Evolutionary conservation across 306 rosid species (phyloP).

Genomic region (Trichosanthes truncata): DNA sequence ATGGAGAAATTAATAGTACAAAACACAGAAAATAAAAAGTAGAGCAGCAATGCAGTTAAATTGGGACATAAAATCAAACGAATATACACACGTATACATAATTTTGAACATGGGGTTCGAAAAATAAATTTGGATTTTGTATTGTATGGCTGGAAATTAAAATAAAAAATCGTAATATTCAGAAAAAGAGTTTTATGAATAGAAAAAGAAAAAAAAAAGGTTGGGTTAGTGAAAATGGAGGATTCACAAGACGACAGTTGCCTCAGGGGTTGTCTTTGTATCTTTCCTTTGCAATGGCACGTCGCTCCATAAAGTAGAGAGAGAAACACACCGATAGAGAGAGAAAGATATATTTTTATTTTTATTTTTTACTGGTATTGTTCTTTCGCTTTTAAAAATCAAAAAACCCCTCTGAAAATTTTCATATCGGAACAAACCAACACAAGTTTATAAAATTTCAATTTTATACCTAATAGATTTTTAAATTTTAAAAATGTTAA

Average conservation of each 20-base stretch:
- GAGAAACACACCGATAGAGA: slow-evolving; percentile 16
- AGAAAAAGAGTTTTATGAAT: no score
- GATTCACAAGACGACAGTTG: slow-evolving; percentile 26
- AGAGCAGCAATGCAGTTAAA: slow-evolving; percentile 2
- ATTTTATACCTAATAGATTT: no score
- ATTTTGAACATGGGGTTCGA: slow-evolving; percentile 4
- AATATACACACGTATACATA: no score
- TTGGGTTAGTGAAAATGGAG: not conserved
- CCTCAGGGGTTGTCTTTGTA: slow-evolving; percentile 33
- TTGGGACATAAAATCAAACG: slow-evolving; percentile 21
- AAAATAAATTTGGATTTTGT: not conserved
- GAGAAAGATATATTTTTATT: slow-evolving; percentile 5
- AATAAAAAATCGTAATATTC: slow-evolving; percentile 9
- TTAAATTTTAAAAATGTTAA: no score
- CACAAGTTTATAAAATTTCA: no score
- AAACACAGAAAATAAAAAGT: slow-evolving; percentile 6
- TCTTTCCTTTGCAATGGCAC: slow-evolving; percentile 51
- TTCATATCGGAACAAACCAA: no score
- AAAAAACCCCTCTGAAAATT: not conserved
- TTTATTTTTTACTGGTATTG: no score
- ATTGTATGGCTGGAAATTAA: not conserved
- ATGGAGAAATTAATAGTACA: no score
- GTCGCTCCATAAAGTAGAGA: slow-evolving; percentile 52
- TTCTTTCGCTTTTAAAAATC: not conserved
- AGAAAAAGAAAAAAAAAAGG: not conserved